Percentiles rank a stretch among this genome's conserved stretches.
Evolutionary conservation across 2,329 filamentous ascomycete species (phyloP).

Genomic region (Shiraia sp.): DNA sequence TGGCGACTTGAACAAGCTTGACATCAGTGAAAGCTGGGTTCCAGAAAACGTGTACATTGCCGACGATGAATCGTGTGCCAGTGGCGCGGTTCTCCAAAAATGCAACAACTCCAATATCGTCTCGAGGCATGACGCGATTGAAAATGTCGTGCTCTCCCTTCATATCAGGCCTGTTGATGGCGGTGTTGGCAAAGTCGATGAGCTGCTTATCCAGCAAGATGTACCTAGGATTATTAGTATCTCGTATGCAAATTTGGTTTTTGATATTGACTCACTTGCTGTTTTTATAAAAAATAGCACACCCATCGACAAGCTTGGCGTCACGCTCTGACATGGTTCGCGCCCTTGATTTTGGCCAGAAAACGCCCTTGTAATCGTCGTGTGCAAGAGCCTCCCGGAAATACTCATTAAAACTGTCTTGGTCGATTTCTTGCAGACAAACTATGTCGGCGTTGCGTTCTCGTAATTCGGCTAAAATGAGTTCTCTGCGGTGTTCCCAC

Average conservation of each 20-base stretch:
- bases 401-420: conserved; percentile 87
- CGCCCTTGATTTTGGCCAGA: conserved; percentile 86
- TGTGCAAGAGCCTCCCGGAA: conserved; percentile 86
- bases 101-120: conserved; percentile 90
- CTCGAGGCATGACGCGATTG: conserved; percentile 97
- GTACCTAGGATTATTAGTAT: conserved; percentile 53
- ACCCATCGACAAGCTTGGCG: conserved; percentile 88
- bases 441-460: conserved; percentile 84
- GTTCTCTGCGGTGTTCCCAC: conserved; percentile 84
- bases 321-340: conserved; percentile 92
- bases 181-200: conserved; percentile 87
- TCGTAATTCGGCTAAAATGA: conserved; percentile 81
- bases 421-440: conserved; percentile 91
- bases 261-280: conserved; percentile 63
- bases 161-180: conserved; percentile 94
- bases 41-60: conserved; percentile 95
- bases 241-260: background rate
- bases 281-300: conserved; percentile 94
- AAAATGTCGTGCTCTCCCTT: conserved; percentile 97
- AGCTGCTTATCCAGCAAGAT: conserved; percentile 92
- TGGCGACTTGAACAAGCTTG: conserved; percentile 94
- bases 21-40: conserved; percentile 89
- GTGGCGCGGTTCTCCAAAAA: conserved; percentile 92
- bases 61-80: conserved; percentile 88
- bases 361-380: conserved; percentile 90